These are phyloP conservation scores for Lepidopterella palustris DNA, from an alignment of 495 filamentous ascomycete species.

Conservation along the genomic window DNA sequence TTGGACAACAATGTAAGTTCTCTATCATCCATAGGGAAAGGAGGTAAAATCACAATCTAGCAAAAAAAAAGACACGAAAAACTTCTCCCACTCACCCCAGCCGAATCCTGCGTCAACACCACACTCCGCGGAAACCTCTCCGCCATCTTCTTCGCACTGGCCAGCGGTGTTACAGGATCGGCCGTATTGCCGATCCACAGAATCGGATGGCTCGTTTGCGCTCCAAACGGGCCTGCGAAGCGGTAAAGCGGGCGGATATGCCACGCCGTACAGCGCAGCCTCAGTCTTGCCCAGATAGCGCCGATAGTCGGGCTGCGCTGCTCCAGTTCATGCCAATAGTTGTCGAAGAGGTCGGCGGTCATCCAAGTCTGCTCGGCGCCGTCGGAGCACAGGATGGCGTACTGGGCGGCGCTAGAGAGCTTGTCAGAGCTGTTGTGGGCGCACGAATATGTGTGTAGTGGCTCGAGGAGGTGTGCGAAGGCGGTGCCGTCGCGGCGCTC, in stretches of 20 bases:
- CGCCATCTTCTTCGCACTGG: constrained; percentile 44
- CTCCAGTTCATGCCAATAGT: constrained; percentile 42
- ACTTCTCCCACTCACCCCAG: constrained; percentile 35
- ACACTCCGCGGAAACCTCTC: constrained; percentile 46
- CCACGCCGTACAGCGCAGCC: constrained; percentile 46
- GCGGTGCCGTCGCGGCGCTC: constrained; percentile 47
- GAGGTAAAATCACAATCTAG: neutral
- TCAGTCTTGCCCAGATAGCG: constrained; percentile 52
- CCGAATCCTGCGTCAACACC: constrained; percentile 50
- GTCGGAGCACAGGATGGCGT: constrained; percentile 61
- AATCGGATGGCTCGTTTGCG: constrained; percentile 48
- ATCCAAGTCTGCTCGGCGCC: constrained; percentile 41
- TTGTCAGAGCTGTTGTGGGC: constrained; percentile 11
- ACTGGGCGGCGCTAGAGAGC: constrained; percentile 37
- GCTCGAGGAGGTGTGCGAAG: constrained; percentile 42
- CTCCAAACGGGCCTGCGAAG: constrained; percentile 43
- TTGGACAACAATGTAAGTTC: neutral
- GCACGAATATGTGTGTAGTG: constrained; percentile 25
- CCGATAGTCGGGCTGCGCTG: constrained; percentile 47
- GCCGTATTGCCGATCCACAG: constrained; percentile 50
- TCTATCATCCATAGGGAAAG: no score
- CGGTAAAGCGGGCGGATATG: constrained; percentile 52
- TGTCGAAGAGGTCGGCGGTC: constrained; percentile 41
- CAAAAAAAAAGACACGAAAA: neutral
- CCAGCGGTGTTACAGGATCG: constrained; percentile 52